Base-by-base conservation (phyloP, 2,329 filamentous ascomycete genomes). In the Pyrenochaeta sp. region DNA sequence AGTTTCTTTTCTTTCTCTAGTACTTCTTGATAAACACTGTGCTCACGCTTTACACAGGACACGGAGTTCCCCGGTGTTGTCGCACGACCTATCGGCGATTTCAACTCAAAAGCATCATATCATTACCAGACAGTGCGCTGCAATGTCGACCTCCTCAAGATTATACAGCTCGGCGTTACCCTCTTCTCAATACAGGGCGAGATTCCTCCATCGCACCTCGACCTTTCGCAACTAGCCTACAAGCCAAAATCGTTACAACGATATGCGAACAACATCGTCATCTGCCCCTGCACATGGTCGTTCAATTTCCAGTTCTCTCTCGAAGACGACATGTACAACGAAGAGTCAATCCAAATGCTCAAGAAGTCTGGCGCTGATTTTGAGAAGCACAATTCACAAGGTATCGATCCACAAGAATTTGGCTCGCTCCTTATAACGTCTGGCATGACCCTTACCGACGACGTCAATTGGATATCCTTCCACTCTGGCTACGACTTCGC, bases 51-150 rank as follows among this genome's bases (percentile, higher is more conserved):
- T 13, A 27, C 30, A 50, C 22, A 97, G 93, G 95, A 99, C 76
- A 97, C 95, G 25, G 94, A 98, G 76, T 99, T 99, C 70, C 95
- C 95, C n/a, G 95, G 95, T 56, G 93, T 99, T 52, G 94, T 99
- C 52, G 92, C 94, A 27, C 88, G 95, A 67, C 95, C 95, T 1
- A 98, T 99, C 85, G 95, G 95, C 48, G 88, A 90, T 54, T 99
- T 99, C 78, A 88, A 91, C 58, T 95, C 91, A 58, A 98, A 97
- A 81, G 95, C 93, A 65, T 94, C 97, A 72, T 99, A 99, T 75
- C 95, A 99, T 77, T 99, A 99, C 80, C 95, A 99, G 82, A 98
- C 94, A 59, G 85, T 99, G 46, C 91, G 95, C 61, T 96, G 93
- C 70, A 99, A 99, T 75, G 95, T 99, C 72, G 95, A 99, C 75